phyloP scores from a whole-genome alignment of 225 moss, liverwort and hornwort genomes.

The Lunularia cruciata region DNA sequence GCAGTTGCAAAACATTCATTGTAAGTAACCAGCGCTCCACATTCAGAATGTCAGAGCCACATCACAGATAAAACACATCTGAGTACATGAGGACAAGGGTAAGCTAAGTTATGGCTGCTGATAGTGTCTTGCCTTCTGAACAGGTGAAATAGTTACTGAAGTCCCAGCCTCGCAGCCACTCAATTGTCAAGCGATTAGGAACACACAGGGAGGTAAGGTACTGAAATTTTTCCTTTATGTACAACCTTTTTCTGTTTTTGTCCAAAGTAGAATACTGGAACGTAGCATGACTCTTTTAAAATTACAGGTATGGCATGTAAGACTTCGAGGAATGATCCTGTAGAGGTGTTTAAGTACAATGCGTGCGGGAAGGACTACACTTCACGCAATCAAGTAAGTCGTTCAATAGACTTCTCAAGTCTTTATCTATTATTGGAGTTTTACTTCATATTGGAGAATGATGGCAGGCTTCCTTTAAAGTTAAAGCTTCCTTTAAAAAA shows the following conservation, averaged over 20 bases:
- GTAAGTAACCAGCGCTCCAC: background rate
- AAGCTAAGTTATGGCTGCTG: background rate
- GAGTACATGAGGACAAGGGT: too few species aligned
- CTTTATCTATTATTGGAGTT: too few species aligned
- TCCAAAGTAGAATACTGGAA: too few species aligned
- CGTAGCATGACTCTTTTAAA: too few species aligned
- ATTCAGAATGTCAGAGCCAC: too few species aligned
- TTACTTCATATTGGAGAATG: too few species aligned
- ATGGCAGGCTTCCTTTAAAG: too few species aligned
- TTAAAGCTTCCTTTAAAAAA: too few species aligned
- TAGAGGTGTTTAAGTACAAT: constrained; percentile 7
- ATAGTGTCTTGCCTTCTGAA: background rate
- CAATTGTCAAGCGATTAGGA: constrained; percentile 44
- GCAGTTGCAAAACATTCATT: background rate
- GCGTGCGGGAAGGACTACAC: constrained; percentile 12
- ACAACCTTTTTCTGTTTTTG: too few species aligned
- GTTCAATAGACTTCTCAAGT: too few species aligned
- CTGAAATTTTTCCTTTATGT: background rate
- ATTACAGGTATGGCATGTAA: background rate
- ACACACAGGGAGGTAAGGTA: constrained; percentile 62
- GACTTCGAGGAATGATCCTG: background rate
- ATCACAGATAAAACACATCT: too few species aligned
- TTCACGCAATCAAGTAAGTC: constrained; percentile 2
- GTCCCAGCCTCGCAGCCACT: background rate
- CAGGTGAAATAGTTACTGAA: constrained; percentile 3